phyloP scores from a whole-genome alignment of 129 eudicot species.

The Apium graveolens region DNA sequence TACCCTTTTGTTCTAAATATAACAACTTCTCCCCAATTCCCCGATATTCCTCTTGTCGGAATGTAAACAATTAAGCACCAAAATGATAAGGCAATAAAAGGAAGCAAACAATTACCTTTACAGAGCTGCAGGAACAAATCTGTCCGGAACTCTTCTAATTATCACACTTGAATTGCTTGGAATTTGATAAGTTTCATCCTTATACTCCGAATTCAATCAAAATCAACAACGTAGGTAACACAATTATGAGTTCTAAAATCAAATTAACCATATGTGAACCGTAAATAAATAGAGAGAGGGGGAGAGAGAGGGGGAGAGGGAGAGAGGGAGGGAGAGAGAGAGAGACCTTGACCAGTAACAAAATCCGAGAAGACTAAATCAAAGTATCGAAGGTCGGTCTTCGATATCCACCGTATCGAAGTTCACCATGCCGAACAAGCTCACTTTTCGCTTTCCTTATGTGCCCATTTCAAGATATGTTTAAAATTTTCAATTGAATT shows the following conservation, averaged over 20 bases:
- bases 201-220: constrained; percentile 40
- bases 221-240: background rate
- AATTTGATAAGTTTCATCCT: constrained; percentile 47
- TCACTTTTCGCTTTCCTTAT: too few species aligned
- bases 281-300: background rate
- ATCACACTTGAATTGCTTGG: too few species aligned
- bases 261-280: background rate
- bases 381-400: too few species aligned
- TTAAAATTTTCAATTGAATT: too few species aligned
- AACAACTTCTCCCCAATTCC: background rate
- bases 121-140: constrained; percentile 40
- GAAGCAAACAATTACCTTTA: constrained; percentile 25
- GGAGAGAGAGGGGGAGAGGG: too few species aligned
- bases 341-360: too few species aligned
- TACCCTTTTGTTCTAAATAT: background rate
- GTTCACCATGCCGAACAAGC: too few species aligned
- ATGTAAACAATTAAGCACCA: background rate
- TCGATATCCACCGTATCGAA: too few species aligned
- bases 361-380: too few species aligned
- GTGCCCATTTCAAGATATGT: too few species aligned
- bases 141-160: constrained; percentile 77
- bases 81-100: background rate
- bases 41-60: background rate
- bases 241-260: background rate
- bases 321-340: too few species aligned